Evolutionary conservation across 495 filamentous ascomycete species (phyloP), one percentile per base, ranked within the genome.

Genomic region (Neurospora cerealis): DNA sequence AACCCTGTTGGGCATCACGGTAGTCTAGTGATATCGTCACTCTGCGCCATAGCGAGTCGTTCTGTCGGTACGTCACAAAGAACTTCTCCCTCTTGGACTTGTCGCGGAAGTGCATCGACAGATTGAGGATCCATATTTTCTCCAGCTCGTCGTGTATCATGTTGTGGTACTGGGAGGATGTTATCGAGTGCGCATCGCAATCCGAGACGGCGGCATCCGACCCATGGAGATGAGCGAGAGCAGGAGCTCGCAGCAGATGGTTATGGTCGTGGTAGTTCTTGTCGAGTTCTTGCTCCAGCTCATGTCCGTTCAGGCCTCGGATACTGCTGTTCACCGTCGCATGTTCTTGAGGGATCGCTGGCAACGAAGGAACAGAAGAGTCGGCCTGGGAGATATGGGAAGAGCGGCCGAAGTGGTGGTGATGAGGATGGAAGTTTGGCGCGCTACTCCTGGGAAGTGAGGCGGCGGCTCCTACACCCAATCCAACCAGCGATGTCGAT

Each of bases 71-170:
- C 11, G 96, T 98, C 72, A 99, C 91, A 83, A 99, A 99, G 85
- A 99, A 98, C 81, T 99, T 98, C 82, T 98, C 96, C 46, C 96
- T 89, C 71, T 92, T 93, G 13, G 96, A 97, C 75, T 92, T 91
- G 82, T 99, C 96, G 70, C 95, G 91, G 80, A 98, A 98, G 83
- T 97, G 94, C 96, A 99, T 98, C 83, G 94, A 97, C 72, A 99
- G 86, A 78, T 99, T 99, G 74, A 99, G 86, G 73, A 98, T 98
- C 96, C 96, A 99, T 80, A 89, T 90, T 73, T 87, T 86, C 76
- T 98, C 94, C 75, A 97, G 85, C 82, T 98, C 96, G 74, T 91
- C 88, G 72, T 89, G 90, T 73, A 97, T 85, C 74, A 88, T 86
- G 72, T 87, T 86, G 39, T 89, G 87, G 73, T 88, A 84, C 54